phyloP scores from a whole-genome alignment of 2,329 filamentous ascomycete genomes.

The Beauveria asiatica region DNA sequence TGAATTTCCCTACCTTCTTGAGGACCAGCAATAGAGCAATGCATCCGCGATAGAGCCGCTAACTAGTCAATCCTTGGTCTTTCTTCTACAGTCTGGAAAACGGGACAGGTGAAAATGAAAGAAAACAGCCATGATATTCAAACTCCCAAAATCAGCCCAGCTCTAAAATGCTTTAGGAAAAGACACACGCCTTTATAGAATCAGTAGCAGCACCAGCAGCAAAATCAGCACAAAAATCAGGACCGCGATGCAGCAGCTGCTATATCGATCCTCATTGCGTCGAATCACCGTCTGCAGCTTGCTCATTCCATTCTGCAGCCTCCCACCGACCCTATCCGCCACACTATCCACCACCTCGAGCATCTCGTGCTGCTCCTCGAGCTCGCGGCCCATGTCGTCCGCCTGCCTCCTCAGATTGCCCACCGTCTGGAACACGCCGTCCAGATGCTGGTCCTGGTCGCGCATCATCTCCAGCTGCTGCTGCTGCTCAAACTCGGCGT shows the following conservation, averaged over 20 bases:
- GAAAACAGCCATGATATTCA: not conserved
- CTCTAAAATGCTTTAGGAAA: not conserved
- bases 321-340: constrained; percentile 78
- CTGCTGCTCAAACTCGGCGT: constrained; percentile 80
- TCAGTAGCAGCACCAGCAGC: constrained; percentile 67
- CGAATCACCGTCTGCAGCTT: constrained; percentile 78
- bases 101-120: not conserved
- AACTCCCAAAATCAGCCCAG: not conserved
- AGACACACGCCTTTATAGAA: constrained; percentile 34
- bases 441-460: constrained; percentile 87
- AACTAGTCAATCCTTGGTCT: too few relatives aligned
- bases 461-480: constrained; percentile 87
- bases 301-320: constrained; percentile 77
- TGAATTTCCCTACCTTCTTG: not conserved
- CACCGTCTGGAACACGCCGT: constrained; percentile 87
- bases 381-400: constrained; percentile 88
- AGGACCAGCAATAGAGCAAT: too few relatives aligned
- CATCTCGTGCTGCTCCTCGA: constrained; percentile 90
- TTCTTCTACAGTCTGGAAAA: not conserved
- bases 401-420: constrained; percentile 86
- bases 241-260: constrained; percentile 83
- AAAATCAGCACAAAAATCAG: constrained; percentile 85
- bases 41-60: too few relatives aligned
- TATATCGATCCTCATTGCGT: constrained; percentile 80
- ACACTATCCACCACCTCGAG: constrained; percentile 76